These are phyloP conservation scores for Picochlorum sp. DNA, from an alignment of 139 green algal species.

Conservation along the genomic window DNA sequence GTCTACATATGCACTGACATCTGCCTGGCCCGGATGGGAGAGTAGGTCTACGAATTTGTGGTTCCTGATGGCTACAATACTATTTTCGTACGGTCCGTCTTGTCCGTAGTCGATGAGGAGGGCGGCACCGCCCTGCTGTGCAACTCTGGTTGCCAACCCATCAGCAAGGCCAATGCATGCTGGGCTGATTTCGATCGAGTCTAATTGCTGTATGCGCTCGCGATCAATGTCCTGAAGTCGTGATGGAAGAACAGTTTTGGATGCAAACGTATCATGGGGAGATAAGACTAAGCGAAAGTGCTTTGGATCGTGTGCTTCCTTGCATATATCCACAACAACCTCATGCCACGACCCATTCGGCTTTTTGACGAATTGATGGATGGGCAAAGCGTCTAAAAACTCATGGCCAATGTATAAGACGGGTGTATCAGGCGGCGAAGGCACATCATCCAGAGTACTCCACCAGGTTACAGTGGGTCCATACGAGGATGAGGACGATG, in stretches of 20 bases:
- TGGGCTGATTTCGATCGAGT: slow-evolving; percentile 49
- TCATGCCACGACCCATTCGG: slow-evolving; percentile 60
- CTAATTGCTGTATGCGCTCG: slow-evolving; percentile 14
- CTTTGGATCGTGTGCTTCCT: slow-evolving; percentile 16
- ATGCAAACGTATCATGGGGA: slow-evolving; percentile 51
- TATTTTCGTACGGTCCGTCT: slow-evolving; percentile 60
- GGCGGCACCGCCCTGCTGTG: slow-evolving; percentile 63
- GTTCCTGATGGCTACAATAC: slow-evolving; percentile 54
- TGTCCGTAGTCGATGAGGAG: slow-evolving; percentile 93
- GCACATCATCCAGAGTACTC: slow-evolving; percentile 48
- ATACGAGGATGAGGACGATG: not conserved
- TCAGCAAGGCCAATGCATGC: slow-evolving; percentile 59
- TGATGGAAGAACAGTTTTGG: slow-evolving; percentile 48
- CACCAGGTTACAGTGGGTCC: too few species aligned
- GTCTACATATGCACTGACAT: slow-evolving; percentile 90
- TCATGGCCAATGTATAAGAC: slow-evolving; percentile 90
- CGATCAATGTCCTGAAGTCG: slow-evolving; percentile 47
- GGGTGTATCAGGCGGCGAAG: slow-evolving; percentile 6
- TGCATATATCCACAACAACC: slow-evolving; percentile 67
- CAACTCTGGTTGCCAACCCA: slow-evolving; percentile 58
- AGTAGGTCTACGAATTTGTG: slow-evolving; percentile 60
- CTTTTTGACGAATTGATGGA: slow-evolving; percentile 85
- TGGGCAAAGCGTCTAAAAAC: slow-evolving; percentile 94
- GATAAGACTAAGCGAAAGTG: slow-evolving; percentile 78
- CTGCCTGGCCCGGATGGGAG: slow-evolving; percentile 63